Percentiles rank a stretch among this genome's conserved stretches.
These are phyloP conservation scores for Trichoderma gamsii DNA, from an alignment of 495 filamentous ascomycete genomes.

Conservation along the genomic window DNA sequence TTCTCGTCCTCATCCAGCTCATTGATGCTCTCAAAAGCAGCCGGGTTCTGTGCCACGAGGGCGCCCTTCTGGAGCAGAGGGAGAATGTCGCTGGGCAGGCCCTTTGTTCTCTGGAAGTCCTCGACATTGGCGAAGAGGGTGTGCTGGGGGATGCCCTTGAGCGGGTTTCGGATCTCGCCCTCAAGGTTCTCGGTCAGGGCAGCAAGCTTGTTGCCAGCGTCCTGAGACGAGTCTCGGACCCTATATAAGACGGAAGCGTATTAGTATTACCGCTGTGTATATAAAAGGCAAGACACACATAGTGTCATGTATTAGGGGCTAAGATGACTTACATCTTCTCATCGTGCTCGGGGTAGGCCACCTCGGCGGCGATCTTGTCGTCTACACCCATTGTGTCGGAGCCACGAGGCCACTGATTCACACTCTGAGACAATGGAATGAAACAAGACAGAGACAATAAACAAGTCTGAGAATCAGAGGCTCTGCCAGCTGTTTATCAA, in stretches of 20 bases:
- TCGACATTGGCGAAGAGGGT: slow-evolving; percentile 6
- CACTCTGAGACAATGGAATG: neutral
- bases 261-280: neutral
- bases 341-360: neutral
- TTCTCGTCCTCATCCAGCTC: neutral
- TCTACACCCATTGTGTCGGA: neutral
- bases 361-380: slow-evolving; percentile 7
- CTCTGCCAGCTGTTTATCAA: neutral
- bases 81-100: slow-evolving; percentile 1
- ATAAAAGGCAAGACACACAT: neutral
- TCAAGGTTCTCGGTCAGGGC: slow-evolving; percentile 2
- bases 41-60: slow-evolving; percentile 8
- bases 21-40: neutral
- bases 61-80: slow-evolving; percentile 3
- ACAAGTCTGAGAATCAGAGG: neutral
- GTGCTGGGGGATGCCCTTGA: neutral
- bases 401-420: slow-evolving; percentile 3
- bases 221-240: neutral
- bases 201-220: neutral
- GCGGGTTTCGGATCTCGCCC: slow-evolving; percentile 8
- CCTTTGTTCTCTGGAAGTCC: neutral
- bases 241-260: neutral
- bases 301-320: neutral
- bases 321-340: slow-evolving; percentile 9
- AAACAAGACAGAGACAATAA: neutral